A percentile compares a stretch with the other conserved stretches of the same genome.
phyloP scores from a whole-genome alignment of 352 stramenopile genomes.

The Phytophthora litchii region DNA sequence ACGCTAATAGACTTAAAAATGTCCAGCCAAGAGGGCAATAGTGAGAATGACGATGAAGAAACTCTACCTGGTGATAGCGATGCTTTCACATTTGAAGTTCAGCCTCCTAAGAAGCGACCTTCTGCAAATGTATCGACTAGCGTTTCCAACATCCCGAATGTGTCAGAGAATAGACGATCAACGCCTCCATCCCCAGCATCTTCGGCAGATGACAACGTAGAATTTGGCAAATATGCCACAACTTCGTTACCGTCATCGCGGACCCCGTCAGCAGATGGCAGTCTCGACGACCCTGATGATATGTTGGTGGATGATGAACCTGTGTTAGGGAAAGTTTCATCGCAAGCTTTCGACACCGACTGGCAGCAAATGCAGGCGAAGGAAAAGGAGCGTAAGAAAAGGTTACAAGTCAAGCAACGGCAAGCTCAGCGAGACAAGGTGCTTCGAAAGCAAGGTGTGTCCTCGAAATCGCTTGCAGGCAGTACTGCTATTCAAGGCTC shows the following conservation, averaged over 20 bases:
- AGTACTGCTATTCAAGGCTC: constrained; percentile 13
- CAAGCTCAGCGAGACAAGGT: constrained; percentile 82
- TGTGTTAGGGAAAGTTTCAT: constrained; percentile 26
- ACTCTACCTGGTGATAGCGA: constrained; percentile 9
- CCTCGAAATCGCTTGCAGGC: constrained; percentile 28
- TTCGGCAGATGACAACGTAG: constrained; percentile 25
- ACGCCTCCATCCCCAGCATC: constrained; percentile 14
- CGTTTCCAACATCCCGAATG: background rate
- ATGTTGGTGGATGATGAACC: constrained; percentile 8
- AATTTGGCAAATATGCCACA: constrained; percentile 36
- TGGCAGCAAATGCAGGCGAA: constrained; percentile 79
- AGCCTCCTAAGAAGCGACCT: constrained; percentile 31
- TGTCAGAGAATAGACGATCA: constrained; percentile 5
- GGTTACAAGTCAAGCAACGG: constrained; percentile 71
- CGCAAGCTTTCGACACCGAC: constrained; percentile 50
- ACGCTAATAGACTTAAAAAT: constrained; percentile 2
- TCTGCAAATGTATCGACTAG: constrained; percentile 3
- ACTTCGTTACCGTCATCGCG: constrained; percentile 11
- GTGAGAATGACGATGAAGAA: constrained; percentile 21
- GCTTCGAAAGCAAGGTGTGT: constrained; percentile 60
- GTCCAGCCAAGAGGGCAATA: background rate
- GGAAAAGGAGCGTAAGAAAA: constrained; percentile 76
- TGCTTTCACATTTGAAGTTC: constrained; percentile 68
- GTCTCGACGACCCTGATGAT: constrained; percentile 25
- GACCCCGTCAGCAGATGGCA: constrained; percentile 27